A percentile compares a stretch with the other conserved stretches of the same genome.
These are phyloP conservation scores for Pleurozium schreberi DNA, from an alignment of 225 moss, liverwort and hornwort species.

Conservation along the genomic window DNA sequence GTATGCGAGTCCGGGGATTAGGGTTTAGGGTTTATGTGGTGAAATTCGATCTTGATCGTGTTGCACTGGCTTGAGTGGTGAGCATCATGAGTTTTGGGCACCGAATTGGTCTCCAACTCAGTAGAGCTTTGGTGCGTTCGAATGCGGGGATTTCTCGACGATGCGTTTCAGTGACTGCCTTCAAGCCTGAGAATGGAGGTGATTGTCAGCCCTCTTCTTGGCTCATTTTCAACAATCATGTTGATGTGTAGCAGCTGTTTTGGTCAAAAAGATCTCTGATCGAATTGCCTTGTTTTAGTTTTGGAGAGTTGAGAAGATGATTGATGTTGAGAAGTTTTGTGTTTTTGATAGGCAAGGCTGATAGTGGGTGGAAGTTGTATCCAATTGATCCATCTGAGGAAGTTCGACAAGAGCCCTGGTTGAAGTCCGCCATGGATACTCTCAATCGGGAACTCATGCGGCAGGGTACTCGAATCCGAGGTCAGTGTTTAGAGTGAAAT, in stretches of 20 bases:
- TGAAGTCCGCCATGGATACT: slow-evolving; percentile 47
- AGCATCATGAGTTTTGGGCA: slow-evolving; percentile 24
- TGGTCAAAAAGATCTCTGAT: neutral
- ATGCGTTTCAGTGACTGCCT: slow-evolving; percentile 12
- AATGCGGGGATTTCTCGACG: slow-evolving; percentile 4
- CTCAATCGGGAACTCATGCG: slow-evolving; percentile 42
- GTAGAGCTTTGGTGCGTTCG: neutral
- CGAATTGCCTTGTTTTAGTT: neutral
- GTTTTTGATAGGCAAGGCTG: slow-evolving; percentile 9
- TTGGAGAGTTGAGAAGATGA: neutral
- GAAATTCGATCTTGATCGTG: neutral
- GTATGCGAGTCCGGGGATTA: slow-evolving; percentile 3
- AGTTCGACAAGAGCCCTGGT: slow-evolving; percentile 35
- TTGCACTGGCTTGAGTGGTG: neutral
- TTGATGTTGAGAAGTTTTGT: neutral
- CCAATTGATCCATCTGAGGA: slow-evolving; percentile 20
- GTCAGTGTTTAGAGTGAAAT: slow-evolving; percentile 1
- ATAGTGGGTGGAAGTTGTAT: slow-evolving; percentile 15
- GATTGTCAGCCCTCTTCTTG: neutral
- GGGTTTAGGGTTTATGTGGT: neutral
- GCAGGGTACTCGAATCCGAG: slow-evolving; percentile 37
- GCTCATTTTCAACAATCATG: neutral
- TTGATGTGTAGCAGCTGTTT: neutral
- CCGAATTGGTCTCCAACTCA: slow-evolving; percentile 9
- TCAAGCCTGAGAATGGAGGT: slow-evolving; percentile 19